Percentiles rank a stretch among this genome's conserved stretches.
phyloP scores from a whole-genome alignment of 768 basidiomycete genomes.

The Mycena albidolilacea region DNA sequence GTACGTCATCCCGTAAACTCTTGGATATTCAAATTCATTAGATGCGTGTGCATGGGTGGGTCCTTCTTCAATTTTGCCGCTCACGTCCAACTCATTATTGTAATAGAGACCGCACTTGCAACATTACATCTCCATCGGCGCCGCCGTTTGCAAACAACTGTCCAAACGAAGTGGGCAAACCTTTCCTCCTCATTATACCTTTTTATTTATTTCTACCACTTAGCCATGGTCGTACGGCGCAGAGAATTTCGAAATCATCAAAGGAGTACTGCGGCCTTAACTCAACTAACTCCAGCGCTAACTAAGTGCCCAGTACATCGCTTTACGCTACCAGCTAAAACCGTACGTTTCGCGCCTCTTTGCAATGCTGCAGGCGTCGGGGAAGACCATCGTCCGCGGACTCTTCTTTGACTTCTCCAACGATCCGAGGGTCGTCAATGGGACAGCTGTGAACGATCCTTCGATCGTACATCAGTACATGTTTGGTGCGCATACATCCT shows the following conservation, averaged over 20 bases:
- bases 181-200: not conserved
- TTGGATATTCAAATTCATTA: not conserved
- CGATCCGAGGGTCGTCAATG: constrained; percentile 46
- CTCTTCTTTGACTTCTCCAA: constrained; percentile 53
- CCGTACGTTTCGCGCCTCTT: constrained; percentile 52
- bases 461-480: constrained; percentile 51
- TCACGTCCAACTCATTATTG: not conserved
- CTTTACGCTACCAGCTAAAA: constrained; percentile 53
- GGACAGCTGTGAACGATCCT: constrained; percentile 48
- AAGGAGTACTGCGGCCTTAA: constrained; percentile 42
- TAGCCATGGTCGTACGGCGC: constrained; percentile 56
- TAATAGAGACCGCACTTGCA: constrained; percentile 47
- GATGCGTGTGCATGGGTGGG: constrained; percentile 26
- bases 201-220: not conserved
- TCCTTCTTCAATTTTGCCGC: not conserved
- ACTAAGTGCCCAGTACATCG: constrained; percentile 47
- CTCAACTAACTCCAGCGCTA: not conserved
- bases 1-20: not conserved
- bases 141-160: constrained; percentile 51
- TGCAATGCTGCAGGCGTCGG: constrained; percentile 49
- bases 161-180: constrained; percentile 49
- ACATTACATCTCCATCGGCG: constrained; percentile 40
- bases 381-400: constrained; percentile 50
- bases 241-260: constrained; percentile 53
- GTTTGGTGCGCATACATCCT: constrained; percentile 46